Evolutionary conservation across 768 basidiomycete genomes (phyloP).

Genomic region (Zangia roseola): DNA sequence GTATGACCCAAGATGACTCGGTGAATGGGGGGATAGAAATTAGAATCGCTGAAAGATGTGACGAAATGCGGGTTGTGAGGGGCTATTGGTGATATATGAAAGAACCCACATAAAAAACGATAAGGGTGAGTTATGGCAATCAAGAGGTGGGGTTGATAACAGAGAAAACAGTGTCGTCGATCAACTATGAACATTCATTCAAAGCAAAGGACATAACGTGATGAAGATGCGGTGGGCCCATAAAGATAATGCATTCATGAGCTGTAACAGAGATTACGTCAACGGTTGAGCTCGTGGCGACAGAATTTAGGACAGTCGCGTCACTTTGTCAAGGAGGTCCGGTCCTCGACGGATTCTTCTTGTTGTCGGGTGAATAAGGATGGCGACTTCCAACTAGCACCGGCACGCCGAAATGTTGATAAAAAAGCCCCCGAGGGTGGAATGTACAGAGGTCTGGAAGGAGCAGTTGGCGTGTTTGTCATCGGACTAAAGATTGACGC

Average conservation of each 20-base stretch:
- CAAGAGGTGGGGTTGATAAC: conserved; percentile 4
- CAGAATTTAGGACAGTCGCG: no score
- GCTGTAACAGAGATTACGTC: conserved; percentile 14
- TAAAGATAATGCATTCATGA: conserved; percentile 1
- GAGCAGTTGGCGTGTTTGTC: conserved; percentile 16
- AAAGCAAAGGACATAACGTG: conserved; percentile 21
- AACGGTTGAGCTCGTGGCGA: neutral
- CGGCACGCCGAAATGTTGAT: conserved; percentile 52
- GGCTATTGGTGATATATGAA: conserved; percentile 1
- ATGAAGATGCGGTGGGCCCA: neutral
- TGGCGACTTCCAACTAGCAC: conserved; percentile 47
- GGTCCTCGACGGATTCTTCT: conserved; percentile 32
- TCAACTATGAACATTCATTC: conserved; percentile 23
- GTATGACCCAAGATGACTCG: neutral
- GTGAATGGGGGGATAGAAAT: neutral
- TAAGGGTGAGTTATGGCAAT: conserved; percentile 3
- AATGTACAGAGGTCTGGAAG: conserved; percentile 42
- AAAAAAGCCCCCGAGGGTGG: conserved; percentile 56
- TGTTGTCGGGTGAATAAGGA: conserved; percentile 15
- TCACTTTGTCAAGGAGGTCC: conserved; percentile 23
- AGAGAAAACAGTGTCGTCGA: conserved; percentile 11
- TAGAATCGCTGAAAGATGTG: neutral
- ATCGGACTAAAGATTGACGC: conserved; percentile 29
- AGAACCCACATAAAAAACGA: conserved; percentile 16
- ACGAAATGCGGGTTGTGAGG: conserved; percentile 2